Evolutionary conservation across 495 filamentous ascomycete species (phyloP).

Genomic region (Thozetella sp.): DNA sequence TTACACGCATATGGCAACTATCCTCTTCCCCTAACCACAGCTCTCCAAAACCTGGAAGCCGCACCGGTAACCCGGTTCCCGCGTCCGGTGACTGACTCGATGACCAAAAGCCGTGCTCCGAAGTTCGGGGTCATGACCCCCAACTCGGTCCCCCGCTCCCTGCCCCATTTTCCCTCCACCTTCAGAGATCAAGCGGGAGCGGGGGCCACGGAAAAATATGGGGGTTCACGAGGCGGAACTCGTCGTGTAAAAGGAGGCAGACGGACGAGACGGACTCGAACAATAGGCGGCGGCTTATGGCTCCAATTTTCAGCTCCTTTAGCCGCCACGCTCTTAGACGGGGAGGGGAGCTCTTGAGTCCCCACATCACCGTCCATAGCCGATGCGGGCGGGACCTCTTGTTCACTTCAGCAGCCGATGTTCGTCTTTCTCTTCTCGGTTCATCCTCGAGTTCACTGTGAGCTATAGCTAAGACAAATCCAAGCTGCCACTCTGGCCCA

Average conservation of each 20-base stretch:
- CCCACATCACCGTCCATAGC: neutral
- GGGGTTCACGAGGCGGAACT: neutral
- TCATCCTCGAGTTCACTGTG: no score
- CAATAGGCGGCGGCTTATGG: neutral
- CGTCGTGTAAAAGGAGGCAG: no score
- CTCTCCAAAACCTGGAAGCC: neutral
- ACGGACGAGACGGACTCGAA: neutral
- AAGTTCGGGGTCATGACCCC: neutral
- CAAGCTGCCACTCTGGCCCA: no score
- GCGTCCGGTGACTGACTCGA: neutral
- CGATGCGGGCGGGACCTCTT: neutral
- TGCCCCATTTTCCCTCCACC: no score
- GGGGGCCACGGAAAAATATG: neutral
- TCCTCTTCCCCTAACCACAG: neutral
- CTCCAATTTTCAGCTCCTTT: neutral
- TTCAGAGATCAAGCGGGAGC: neutral
- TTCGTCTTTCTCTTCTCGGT: neutral
- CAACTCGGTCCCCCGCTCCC: neutral
- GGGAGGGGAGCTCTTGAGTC: neutral
- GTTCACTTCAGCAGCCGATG: neutral
- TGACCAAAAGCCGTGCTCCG: neutral
- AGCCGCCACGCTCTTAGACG: neutral
- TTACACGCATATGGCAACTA: neutral
- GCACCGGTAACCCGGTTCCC: neutral
- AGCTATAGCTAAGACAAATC: no score